These are phyloP conservation scores for Backusella sp. DNA, from an alignment of 192 early-diverging fungal species.

Conservation along the genomic window DNA sequence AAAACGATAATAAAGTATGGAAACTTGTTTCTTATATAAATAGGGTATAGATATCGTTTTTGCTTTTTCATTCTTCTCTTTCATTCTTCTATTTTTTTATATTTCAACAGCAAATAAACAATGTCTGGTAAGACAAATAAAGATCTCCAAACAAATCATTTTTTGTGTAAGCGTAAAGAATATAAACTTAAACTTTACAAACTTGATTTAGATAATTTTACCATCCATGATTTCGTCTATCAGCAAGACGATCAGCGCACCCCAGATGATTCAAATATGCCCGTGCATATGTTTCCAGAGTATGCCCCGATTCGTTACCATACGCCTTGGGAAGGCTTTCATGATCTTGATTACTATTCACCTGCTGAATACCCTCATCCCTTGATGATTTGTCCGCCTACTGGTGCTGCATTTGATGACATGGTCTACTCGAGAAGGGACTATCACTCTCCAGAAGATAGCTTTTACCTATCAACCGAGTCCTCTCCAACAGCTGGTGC, in stretches of 20 bases:
- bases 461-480: neutral
- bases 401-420: neutral
- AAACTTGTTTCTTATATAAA: constrained; percentile 6
- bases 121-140: neutral
- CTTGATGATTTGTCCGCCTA: neutral
- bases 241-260: neutral
- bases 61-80: neutral
- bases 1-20: neutral
- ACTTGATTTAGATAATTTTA: constrained; percentile 1
- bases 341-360: neutral
- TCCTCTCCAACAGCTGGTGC: neutral
- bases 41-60: neutral
- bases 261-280: neutral
- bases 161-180: constrained; percentile 1
- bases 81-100: neutral
- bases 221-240: neutral
- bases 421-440: neutral
- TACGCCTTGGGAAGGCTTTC: neutral
- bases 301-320: neutral
- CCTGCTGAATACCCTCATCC: neutral
- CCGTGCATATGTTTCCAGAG: neutral
- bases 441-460: neutral
- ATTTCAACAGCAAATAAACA: neutral
- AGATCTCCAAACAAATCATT: neutral
- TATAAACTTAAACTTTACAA: neutral